Conservation (phyloP, 148 eudicot species). For the Nepenthes mirabilis region DNA sequence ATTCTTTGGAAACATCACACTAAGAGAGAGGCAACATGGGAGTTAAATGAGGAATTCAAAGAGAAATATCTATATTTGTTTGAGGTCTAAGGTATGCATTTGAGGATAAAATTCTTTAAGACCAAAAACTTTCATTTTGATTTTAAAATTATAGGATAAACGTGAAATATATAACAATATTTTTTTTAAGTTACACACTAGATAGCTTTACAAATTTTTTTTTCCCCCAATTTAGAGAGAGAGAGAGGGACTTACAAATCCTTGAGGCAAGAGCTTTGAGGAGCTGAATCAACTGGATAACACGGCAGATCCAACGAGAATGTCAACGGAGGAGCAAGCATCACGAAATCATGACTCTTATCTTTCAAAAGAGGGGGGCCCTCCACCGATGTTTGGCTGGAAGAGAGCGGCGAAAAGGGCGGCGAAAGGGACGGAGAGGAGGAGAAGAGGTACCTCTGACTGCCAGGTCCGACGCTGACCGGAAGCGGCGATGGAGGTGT, state of each 20-base stretch:
- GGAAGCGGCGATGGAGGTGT: slow-evolving; percentile 31
- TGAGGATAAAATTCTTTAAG: too few relatives aligned
- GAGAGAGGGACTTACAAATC: slow-evolving; percentile 6
- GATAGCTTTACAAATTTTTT: too few relatives aligned
- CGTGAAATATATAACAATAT: too few relatives aligned
- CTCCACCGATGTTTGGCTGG: slow-evolving; percentile 15
- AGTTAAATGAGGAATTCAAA: too few relatives aligned
- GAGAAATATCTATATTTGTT: too few relatives aligned
- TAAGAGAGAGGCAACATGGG: too few relatives aligned
- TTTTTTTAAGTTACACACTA: too few relatives aligned
- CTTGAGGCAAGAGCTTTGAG: slow-evolving; percentile 12
- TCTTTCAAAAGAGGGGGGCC: slow-evolving; percentile 10
- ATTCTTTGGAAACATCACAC: too few relatives aligned
- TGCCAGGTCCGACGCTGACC: slow-evolving; percentile 27
- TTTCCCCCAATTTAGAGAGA: too few relatives aligned
- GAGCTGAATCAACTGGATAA: neutral
- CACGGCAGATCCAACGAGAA: slow-evolving; percentile 16
- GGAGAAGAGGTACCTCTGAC: slow-evolving; percentile 17
- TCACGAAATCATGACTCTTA: neutral
- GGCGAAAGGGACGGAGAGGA: slow-evolving; percentile 16
- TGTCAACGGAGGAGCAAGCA: neutral
- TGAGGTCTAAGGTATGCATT: too few relatives aligned
- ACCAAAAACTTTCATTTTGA: too few relatives aligned
- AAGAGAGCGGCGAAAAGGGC: slow-evolving; percentile 8
- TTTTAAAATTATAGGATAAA: too few relatives aligned